Evolutionary conservation across 495 filamentous ascomycete species (phyloP), one percentile per base, ranked within the genome.

Genomic region (Penicillium roqueforti): DNA sequence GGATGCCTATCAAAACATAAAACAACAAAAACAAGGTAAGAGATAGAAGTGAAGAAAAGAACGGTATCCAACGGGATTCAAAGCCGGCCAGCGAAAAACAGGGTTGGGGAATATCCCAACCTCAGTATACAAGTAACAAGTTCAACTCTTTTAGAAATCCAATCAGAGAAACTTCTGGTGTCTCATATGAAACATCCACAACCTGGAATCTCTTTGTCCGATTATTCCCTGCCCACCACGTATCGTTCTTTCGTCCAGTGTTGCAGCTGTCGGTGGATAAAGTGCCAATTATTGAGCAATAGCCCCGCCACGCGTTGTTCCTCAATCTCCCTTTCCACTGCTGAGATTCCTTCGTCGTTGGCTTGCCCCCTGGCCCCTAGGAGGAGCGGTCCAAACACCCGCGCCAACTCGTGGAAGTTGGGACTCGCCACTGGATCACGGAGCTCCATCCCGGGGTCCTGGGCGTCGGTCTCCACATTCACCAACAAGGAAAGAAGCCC

Each of bases 341-440:
- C 13, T 13, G 9, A 31, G 25, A 16, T 25, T 13, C 50, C 50
- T 29, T 60, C 58, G 14, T 43, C 54, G 28, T 36, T 51, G 11
- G 28, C 40, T 13, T 54, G 51, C 32, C 26, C 37, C 22, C 31
- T 51, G 22, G 29, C 37, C 20, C 62, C 62, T 11, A 61, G 63
- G 29, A 77, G 51, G 1, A 75, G 51, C 43, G 72, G 71, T 31
- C 64, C 71, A 49, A 76, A 66, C 6, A 62, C 59, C 51, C 60
- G 59, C 45, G 51, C 63, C 36, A 77, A 50, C 19, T 69, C 55
- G 14, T 71, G 66, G 32, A 61, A 28, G 34, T 55, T 62, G 18
- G 68, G 47, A 20, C 54, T 32, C 25, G 63, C 54, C 55, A 61
- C 57, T 32, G 49, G 49, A 9, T 39, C 22, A n/a, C 55, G 50